Conservation (phyloP, 2,329 filamentous ascomycete genomes). For the Huntiella decipiens region DNA sequence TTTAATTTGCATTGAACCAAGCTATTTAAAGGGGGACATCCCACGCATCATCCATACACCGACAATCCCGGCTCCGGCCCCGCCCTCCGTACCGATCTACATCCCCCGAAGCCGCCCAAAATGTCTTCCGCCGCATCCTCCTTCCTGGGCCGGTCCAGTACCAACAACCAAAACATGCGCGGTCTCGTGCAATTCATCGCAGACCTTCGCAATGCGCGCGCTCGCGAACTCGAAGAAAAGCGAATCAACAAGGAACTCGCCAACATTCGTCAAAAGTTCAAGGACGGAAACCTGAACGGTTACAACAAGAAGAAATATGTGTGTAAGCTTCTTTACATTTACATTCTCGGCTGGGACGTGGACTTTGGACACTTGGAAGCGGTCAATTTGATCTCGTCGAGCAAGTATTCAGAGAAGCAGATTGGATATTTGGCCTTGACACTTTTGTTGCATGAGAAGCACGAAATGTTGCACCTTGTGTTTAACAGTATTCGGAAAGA, state of each 20-base stretch:
- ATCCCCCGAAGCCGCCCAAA: slow-evolving; percentile 12
- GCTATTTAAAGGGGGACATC: too few species aligned
- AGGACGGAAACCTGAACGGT: slow-evolving; percentile 79
- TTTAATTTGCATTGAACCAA: too few species aligned
- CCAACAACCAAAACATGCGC: slow-evolving; percentile 48
- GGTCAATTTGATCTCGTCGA: slow-evolving; percentile 90
- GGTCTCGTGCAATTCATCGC: slow-evolving; percentile 97
- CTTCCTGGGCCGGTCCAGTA: slow-evolving; percentile 47
- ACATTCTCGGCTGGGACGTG: slow-evolving; percentile 97
- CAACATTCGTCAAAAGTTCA: slow-evolving; percentile 97
- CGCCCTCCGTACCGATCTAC: background rate
- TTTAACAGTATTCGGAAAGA: slow-evolving; percentile 98
- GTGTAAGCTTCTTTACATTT: slow-evolving; percentile 98
- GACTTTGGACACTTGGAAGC: slow-evolving; percentile 97
- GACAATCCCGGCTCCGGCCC: background rate
- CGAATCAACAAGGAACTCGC: slow-evolving; percentile 98
- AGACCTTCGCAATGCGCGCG: slow-evolving; percentile 82
- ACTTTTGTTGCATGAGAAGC: slow-evolving; percentile 88
- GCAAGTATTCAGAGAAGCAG: slow-evolving; percentile 97
- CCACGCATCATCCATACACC: too few species aligned
- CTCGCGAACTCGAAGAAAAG: slow-evolving; percentile 93
- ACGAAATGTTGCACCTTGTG: slow-evolving; percentile 86
- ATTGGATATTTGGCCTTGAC: slow-evolving; percentile 97
- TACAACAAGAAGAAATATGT: slow-evolving; percentile 99
- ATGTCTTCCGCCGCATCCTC: slow-evolving; percentile 40